Evolutionary conservation across 306 rosid genomes (phyloP).

Genomic region (Inga laurina): DNA sequence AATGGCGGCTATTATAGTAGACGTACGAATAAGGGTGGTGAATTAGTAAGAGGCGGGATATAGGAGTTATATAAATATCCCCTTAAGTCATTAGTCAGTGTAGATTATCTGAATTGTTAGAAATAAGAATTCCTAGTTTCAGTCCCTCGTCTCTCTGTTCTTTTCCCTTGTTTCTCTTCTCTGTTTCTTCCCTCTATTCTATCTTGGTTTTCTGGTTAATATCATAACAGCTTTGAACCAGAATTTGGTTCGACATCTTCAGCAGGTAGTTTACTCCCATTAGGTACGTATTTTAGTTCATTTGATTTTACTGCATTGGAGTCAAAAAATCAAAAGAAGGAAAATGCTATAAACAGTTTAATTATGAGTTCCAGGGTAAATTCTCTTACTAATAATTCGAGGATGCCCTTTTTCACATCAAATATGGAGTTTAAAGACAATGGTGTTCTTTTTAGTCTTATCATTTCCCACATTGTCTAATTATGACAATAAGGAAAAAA

Average conservation of each 20-base stretch:
- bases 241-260: slow-evolving; percentile 50
- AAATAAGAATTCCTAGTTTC: too few species aligned
- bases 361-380: background rate
- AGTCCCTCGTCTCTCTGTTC: too few species aligned
- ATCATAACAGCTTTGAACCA: slow-evolving; percentile 23
- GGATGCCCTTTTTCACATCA: slow-evolving; percentile 44
- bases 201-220: too few species aligned
- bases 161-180: too few species aligned
- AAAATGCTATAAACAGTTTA: slow-evolving; percentile 14
- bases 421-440: slow-evolving; percentile 82
- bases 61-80: too few species aligned
- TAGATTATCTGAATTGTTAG: too few species aligned
- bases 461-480: slow-evolving; percentile 60
- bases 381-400: slow-evolving; percentile 63
- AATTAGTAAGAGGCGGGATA: too few species aligned
- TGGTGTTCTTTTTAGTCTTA: slow-evolving; percentile 77
- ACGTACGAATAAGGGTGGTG: too few species aligned
- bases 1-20: too few species aligned
- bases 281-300: slow-evolving; percentile 75
- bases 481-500: slow-evolving; percentile 7
- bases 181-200: too few species aligned
- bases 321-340: background rate
- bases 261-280: slow-evolving; percentile 69
- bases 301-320: slow-evolving; percentile 69
- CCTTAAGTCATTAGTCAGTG: too few species aligned